These are phyloP conservation scores for Alloteropsis semialata DNA, from an alignment of 176 grass and related monocot species.

Conservation along the genomic window DNA sequence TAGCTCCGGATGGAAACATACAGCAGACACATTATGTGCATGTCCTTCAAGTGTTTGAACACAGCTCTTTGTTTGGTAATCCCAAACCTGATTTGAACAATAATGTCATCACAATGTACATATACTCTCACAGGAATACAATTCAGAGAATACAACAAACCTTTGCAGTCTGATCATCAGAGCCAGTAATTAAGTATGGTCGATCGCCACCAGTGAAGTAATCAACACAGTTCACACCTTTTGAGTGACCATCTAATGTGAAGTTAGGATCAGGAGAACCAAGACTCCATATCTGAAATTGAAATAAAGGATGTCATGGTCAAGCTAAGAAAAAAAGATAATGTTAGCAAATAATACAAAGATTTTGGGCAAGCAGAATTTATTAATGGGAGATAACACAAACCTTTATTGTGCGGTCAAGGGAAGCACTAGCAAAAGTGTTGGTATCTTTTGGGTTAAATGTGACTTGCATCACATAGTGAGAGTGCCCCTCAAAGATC, in stretches of 20 bases:
- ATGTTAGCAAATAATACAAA: background rate
- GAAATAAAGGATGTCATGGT: slow-evolving; percentile 6
- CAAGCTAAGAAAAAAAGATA: slow-evolving; percentile 8
- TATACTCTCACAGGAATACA: background rate
- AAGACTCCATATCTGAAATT: slow-evolving; percentile 92
- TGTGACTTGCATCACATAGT: slow-evolving; percentile 99
- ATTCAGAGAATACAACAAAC: slow-evolving; percentile 35
- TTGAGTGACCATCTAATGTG: slow-evolving; percentile 90
- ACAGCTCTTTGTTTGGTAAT: slow-evolving; percentile 98
- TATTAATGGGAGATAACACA: background rate
- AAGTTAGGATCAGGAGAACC: slow-evolving; percentile 98
- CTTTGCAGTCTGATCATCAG: slow-evolving; percentile 98
- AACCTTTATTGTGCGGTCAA: slow-evolving; percentile 97
- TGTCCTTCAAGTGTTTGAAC: slow-evolving; percentile 99
- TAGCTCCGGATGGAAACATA: slow-evolving; percentile 95
- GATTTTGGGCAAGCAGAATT: background rate
- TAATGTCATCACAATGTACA: background rate
- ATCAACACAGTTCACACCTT: slow-evolving; percentile 99
- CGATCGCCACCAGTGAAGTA: slow-evolving; percentile 99
- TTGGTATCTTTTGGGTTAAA: slow-evolving; percentile 99
- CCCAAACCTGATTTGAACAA: slow-evolving; percentile 85
- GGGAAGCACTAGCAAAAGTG: slow-evolving; percentile 95
- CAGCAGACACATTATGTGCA: slow-evolving; percentile 95
- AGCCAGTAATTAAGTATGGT: slow-evolving; percentile 92
- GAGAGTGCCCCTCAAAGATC: slow-evolving; percentile 98